Percentiles rank a stretch among this genome's conserved stretches.
These are phyloP conservation scores for Bocquillonia castaneifolia DNA, from an alignment of 441 rosid species.

Conservation along the genomic window DNA sequence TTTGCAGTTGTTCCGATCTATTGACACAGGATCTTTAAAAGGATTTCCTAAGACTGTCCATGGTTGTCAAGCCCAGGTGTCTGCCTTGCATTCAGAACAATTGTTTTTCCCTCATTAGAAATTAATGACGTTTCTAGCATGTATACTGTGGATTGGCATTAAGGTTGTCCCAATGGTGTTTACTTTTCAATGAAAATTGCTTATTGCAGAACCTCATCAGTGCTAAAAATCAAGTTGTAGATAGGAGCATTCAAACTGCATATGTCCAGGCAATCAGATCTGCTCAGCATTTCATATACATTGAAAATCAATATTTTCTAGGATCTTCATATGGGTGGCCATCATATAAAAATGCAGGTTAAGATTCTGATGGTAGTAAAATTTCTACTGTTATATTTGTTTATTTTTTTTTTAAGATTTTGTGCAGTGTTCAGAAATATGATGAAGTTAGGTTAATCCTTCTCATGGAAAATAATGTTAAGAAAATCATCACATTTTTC, in stretches of 20 bases:
- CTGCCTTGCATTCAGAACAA: slow-evolving; percentile 11
- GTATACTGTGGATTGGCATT: too few species aligned
- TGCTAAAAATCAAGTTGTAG: slow-evolving; percentile 22
- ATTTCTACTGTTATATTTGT: not conserved
- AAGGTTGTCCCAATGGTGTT: not conserved
- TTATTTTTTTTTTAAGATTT: too few species aligned
- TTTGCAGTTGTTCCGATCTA: slow-evolving; percentile 78
- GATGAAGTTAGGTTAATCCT: too few species aligned
- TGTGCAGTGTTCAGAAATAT: too few species aligned
- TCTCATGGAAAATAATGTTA: not conserved
- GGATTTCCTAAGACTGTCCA: slow-evolving; percentile 67
- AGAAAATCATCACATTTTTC: not conserved
- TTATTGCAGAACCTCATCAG: slow-evolving; percentile 19
- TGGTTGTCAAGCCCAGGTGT: slow-evolving; percentile 50
- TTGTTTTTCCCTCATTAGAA: not conserved
- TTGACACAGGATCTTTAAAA: slow-evolving; percentile 79
- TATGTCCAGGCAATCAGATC: slow-evolving; percentile 45
- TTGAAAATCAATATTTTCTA: slow-evolving; percentile 44
- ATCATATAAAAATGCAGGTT: slow-evolving; percentile 30
- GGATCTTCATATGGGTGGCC: slow-evolving; percentile 41
- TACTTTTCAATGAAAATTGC: not conserved
- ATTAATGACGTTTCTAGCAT: not conserved
- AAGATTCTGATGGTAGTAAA: not conserved
- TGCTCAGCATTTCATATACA: slow-evolving; percentile 44
- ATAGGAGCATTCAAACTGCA: slow-evolving; percentile 40